Base-by-base conservation (phyloP, 345 rosid genomes). In the Sisymbrium altissimum region DNA sequence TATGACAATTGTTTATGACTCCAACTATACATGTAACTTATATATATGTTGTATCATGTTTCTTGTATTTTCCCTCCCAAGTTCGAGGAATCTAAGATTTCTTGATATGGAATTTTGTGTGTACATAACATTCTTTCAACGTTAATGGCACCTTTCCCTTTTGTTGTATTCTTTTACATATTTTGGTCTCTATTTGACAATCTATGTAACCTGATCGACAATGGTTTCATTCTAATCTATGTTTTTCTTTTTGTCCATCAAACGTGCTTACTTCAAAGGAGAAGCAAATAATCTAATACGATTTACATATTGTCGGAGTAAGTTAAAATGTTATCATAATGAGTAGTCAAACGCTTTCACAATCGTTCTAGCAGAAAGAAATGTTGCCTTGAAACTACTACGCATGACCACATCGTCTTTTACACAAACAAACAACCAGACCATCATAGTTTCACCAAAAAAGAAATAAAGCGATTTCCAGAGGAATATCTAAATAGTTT, bases 21-120 rank as follows among this genome's bases (percentile, higher is more conserved):
- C 46, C 53, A 60, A 68, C 32, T 56, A 61, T 61, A 68, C 74
- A 43, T 75, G 74, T 68, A 75, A 75, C 64, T 50, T 75, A 73
- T 71, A 49, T 73, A 46, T 52, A 5, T 75, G 68, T 60, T 68
- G 73, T 75, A 53, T 75, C 30, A 68, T 60, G 57, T 54, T 52
- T 41, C 43, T 5, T 55, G 19, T 65, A 44, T 15, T 35, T 52
- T 18, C 15, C 45, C 36, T 29, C 27, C 18, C 7, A 48, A 29
- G 33, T 58, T 58, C 3, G 72, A 41, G 68, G 61, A 67, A 38
- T 74, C 36, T 50, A 39, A 61, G 39, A 32, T 45, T 64, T 64
- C 10, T 41, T 54, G 58, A 39, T 66, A 48, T n/a, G 39, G 19
- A 49, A 48, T 66, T 58, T 48, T 52, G 33, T 74, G 59, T 71